A percentile compares a stretch with the other conserved stretches of the same genome.
Evolutionary conservation across 164 flowering plant genomes (phyloP).

Genomic region (Aristolochia fimbriata): DNA sequence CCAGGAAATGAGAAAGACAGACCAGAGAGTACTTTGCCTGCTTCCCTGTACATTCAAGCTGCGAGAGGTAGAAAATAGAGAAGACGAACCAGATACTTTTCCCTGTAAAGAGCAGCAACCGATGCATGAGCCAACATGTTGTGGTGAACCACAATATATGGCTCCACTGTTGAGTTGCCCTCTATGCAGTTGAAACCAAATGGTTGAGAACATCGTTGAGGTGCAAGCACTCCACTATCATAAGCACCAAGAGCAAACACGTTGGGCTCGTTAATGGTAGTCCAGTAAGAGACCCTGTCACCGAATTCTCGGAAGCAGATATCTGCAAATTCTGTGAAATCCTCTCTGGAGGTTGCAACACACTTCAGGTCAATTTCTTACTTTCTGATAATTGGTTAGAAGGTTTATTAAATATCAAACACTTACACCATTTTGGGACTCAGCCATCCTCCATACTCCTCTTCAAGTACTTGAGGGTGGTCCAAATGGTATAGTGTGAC

Average conservation of each 20-base stretch:
- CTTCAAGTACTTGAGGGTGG: constrained; percentile 26
- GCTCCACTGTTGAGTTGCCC: constrained; percentile 10
- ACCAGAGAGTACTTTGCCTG: not conserved
- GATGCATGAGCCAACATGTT: constrained; percentile 43
- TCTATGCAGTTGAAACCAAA: constrained; percentile 9
- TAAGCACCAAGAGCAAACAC: constrained; percentile 23
- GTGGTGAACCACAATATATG: constrained; percentile 35
- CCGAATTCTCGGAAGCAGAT: constrained; percentile 27
- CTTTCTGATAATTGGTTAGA: too few relatives aligned
- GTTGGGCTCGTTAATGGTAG: constrained; percentile 43
- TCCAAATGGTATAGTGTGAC: constrained; percentile 20
- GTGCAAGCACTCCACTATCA: constrained; percentile 28
- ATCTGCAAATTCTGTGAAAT: constrained; percentile 10
- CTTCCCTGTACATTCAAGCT: too few relatives aligned
- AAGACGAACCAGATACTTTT: constrained; percentile 25
- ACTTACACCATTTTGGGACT: constrained; percentile 22
- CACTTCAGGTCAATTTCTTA: too few relatives aligned
- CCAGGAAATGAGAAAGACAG: too few relatives aligned
- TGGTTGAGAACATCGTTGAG: constrained; percentile 31
- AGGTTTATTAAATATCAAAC: too few relatives aligned
- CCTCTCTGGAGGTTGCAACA: constrained; percentile 3
- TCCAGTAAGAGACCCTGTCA: constrained; percentile 42
- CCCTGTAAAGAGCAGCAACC: constrained; percentile 24
- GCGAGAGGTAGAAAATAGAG: not conserved
- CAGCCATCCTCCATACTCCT: constrained; percentile 24